Base-by-base conservation (phyloP, 2,329 filamentous ascomycete genomes). In the Trichoderma koningii region DNA sequence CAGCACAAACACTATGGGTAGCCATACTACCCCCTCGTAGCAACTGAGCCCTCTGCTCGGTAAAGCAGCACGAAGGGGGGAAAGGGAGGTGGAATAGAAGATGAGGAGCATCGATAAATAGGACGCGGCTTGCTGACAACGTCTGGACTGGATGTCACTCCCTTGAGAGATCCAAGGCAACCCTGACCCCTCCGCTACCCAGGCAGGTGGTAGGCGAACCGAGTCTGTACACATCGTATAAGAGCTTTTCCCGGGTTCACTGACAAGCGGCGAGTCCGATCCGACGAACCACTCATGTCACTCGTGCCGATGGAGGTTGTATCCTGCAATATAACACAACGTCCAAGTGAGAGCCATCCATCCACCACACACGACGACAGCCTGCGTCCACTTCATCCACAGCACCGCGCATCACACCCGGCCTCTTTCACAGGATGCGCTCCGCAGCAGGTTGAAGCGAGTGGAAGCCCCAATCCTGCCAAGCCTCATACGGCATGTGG, bases 401-500 rank as follows among this genome's bases (percentile, higher is more conserved):
- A 38, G 30, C 23, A 62, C 23, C 30, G 17, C 53, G n/a, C 17
- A 56, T 19, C 38, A 15, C 38, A 28, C 38, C 28, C 28, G 28
- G 21, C 21, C 30, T 34, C 30, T 38, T 38, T 38, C 34, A 38
- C 5, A 38, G 12, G 34, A 38, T 38, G 34, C 34, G 34, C 34
- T 38, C 34, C 15, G 50, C 50, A 52, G 50, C 9, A 28, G 15
- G 14, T n/a, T 30, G 26, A 44, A 23, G 51, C 28, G 23, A 38
- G 41, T 19, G 23, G 57, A 56, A 59, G 65, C 64, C 62, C 63
- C 53, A 66, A 64, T 64, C 60, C 66, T 67, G 69, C 71, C 71
- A 72, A 73, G 71, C 70, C 68, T 73, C 71, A 65, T 57, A 70
- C 70, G 70, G 70, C 70, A 72, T 71, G 70, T 70, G 70, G 68